These are phyloP conservation scores for Panicum miliaceum DNA, from an alignment of 176 grass and related monocot genomes.

Conservation along the genomic window DNA sequence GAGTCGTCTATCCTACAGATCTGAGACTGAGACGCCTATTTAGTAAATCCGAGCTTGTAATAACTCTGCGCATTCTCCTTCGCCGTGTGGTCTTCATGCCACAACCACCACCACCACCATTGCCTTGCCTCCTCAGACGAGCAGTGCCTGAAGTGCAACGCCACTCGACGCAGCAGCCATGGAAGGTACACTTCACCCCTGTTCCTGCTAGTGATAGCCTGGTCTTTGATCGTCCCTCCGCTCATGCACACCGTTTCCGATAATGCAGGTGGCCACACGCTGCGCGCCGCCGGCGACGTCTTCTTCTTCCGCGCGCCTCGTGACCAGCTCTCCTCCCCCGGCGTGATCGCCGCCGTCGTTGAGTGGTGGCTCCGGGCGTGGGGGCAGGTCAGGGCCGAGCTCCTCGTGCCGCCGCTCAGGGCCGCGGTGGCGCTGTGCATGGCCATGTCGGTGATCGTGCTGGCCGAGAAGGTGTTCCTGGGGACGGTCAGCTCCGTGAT, in stretches of 20 bases:
- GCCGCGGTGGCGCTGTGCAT: constrained; percentile 51
- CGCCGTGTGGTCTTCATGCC: background rate
- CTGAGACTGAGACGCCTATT: background rate
- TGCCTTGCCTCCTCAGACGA: background rate
- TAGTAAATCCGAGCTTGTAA: background rate
- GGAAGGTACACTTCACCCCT: constrained; percentile 46
- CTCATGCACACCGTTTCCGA: background rate
- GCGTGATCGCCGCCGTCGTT: constrained; percentile 4
- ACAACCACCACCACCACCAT: background rate
- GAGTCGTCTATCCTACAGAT: background rate
- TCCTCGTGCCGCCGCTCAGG: constrained; percentile 53
- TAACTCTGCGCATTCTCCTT: background rate
- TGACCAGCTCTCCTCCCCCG: background rate
- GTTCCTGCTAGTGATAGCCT: too few relatives aligned
- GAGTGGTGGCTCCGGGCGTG: constrained; percentile 43
- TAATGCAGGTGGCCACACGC: constrained; percentile 22
- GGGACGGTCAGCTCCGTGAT: constrained; percentile 38
- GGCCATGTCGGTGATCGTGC: constrained; percentile 67
- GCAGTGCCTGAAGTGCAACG: background rate
- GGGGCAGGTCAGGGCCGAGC: constrained; percentile 25
- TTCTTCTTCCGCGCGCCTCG: background rate
- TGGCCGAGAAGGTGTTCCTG: constrained; percentile 71
- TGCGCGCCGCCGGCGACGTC: background rate
- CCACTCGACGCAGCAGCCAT: constrained; percentile 30
- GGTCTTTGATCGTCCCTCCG: background rate